Evolutionary conservation across 257 asterid genomes (phyloP), one percentile per base, ranked within the genome.

Genomic region (Cynanchum wilfordii): DNA sequence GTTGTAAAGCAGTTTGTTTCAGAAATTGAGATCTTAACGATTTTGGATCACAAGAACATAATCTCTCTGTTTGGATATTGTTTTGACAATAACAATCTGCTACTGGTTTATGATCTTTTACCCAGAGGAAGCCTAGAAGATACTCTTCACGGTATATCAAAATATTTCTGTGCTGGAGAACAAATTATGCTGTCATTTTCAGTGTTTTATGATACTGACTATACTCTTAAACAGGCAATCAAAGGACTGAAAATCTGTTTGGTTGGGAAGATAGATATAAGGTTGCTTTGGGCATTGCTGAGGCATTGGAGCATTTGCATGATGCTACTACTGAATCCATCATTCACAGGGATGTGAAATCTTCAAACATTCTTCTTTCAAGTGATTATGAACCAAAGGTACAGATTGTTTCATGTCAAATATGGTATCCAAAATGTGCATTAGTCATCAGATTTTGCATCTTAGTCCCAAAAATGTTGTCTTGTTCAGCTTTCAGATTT

Each of bases 91-190:
- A 81, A 83, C 77, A 80, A 69, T 75, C 79, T 87, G 51, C 86
- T 91, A 66, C 71, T 93, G 85, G 98, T 91, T 58, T 93, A 93
- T 80, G 85, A 93, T 79, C 88, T 93, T 79, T 79, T 93, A 65
- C 84, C 96, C 62, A 86, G 87, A 82, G 98, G 98, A 75, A 89
- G 96, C 88, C 82, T 93, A 76, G 97, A 93, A 82, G 97, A 93
- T 75, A 88, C 84, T 87, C 95, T 93, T 70, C 96, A 89, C 64
- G 96, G 97, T 93, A 86, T 27, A 68, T 0, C 5, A 33, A 68
- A 44, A 29, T 59, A 56, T 79, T 56, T 69, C 78, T 64, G 68
- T 77, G 62, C 73, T 75, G 42, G 60, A 10, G 40, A 70, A 69
- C 49, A 71, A 67, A 47, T 40, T 25, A 36, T 62, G 68, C n/a